These are phyloP conservation scores for Pezicula neosporulosa DNA, from an alignment of 2,329 filamentous ascomycete species.

Conservation along the genomic window DNA sequence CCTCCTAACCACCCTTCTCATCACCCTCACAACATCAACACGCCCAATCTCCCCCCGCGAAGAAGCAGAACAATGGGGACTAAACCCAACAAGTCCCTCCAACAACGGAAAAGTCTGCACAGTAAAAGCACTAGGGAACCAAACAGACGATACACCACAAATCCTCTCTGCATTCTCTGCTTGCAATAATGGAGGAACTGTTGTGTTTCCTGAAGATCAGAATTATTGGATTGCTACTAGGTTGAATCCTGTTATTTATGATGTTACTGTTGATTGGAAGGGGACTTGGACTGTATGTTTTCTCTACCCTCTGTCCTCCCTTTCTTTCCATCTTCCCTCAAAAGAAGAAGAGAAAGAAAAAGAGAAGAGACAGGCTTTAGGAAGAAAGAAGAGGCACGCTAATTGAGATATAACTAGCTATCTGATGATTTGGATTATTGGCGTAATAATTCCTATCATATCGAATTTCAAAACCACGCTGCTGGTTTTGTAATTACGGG, in stretches of 20 bases:
- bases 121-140: constrained; percentile 33
- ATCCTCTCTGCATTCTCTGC: constrained; percentile 46
- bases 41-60: no score
- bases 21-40: no score
- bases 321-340: background rate
- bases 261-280: constrained; percentile 49
- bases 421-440: constrained; percentile 50
- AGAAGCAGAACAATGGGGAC: background rate
- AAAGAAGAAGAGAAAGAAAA: background rate
- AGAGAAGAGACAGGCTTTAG: no score
- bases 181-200: constrained; percentile 43
- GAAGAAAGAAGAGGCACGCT: background rate
- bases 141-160: constrained; percentile 47
- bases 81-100: background rate
- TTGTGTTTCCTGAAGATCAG: constrained; percentile 47
- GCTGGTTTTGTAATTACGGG: constrained; percentile 50
- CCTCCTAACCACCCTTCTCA: no score
- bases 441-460: constrained; percentile 48
- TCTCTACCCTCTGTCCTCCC: background rate
- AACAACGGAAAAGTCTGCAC: constrained; percentile 29
- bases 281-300: constrained; percentile 44
- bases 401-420: constrained; percentile 28
- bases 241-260: constrained; percentile 44
- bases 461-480: constrained; percentile 53
- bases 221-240: constrained; percentile 47